Base-by-base conservation (phyloP, 2,329 filamentous ascomycete genomes). In the Pseudocercospora musae region DNA sequence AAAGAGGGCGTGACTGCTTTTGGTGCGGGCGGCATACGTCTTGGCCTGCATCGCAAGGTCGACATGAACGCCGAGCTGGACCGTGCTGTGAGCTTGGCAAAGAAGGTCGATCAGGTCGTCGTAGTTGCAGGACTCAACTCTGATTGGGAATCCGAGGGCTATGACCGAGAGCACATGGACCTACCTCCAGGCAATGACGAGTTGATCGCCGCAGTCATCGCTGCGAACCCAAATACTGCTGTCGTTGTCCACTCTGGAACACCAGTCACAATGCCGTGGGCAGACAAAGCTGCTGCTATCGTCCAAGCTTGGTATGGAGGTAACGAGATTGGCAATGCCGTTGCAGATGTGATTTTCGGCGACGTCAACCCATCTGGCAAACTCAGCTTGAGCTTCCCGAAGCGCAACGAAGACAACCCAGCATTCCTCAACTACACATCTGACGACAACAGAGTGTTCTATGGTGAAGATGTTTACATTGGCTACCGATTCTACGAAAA, bases 261-360 rank as follows among this genome's bases (percentile, higher is more conserved):
- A 0, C 90, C 90, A 0, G 83, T 90, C 15, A 82, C 83, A 1
- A 87, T 90, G 87, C 88, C 88, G 15, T 92, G 89, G 89, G 84
- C 80, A 1, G 79, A 85, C 65, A 76, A 80, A 21, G 86, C 89
- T 2, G 84, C 87, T 2, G 84, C 87, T 1, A 86, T 92, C 29
- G 71, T 92, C 0, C 89, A 92, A 72, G 84, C 90, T 7, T 95
- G 90, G 90, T 95, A 92, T 71, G 89, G 90, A 63, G 91, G 91
- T n/a, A 91, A 95, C 71, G 91, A 95, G 78, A 89, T 88, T 4
- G 91, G 91, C 5, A 92, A 93, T 71, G 88, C 87, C 10, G 88
- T 96, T 64, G 90, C 89, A 0, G 90, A 94, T 67, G 82, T 94
- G 1, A 80, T 94, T 0, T 90, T 91, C 66, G 89, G 90, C 53